A percentile compares a stretch with the other conserved stretches of the same genome.
Evolutionary conservation across 371 early-diverging fungal species (phyloP).

Genomic region (Hamiltosporidium tvaerminnensis): DNA sequence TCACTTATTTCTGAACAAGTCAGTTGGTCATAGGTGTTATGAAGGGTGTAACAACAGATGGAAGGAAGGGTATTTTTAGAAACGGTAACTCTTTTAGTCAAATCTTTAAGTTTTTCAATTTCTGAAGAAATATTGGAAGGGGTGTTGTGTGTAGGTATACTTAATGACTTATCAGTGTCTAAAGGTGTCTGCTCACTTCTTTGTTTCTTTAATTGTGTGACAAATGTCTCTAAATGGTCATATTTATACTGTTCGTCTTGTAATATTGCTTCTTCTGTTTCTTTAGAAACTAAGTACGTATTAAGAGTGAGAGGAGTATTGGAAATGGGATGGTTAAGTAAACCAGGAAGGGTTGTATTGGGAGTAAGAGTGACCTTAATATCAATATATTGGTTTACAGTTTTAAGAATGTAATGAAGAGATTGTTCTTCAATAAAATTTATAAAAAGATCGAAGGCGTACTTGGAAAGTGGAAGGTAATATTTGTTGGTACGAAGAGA

Average conservation of each 20-base stretch:
- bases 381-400: conserved; percentile 77
- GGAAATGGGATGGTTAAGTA: conserved; percentile 24
- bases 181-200: conserved; percentile 38
- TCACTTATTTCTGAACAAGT: conserved; percentile 46
- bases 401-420: conserved; percentile 64
- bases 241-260: conserved; percentile 62
- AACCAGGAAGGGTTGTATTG: background rate
- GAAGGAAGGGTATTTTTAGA: conserved; percentile 66
- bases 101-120: conserved; percentile 61
- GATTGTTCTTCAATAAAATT: conserved; percentile 76
- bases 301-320: conserved; percentile 28
- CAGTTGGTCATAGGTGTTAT: conserved; percentile 67
- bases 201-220: conserved; percentile 55
- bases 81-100: conserved; percentile 62
- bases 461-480: conserved; percentile 65
- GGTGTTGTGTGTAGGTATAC: conserved; percentile 5
- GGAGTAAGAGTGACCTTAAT: conserved; percentile 58
- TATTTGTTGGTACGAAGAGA: conserved; percentile 70
- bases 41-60: conserved; percentile 83
- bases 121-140: conserved; percentile 45
- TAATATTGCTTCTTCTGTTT: conserved; percentile 55
- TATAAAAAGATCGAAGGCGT: conserved; percentile 74
- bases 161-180: conserved; percentile 11
- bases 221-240: conserved; percentile 64
- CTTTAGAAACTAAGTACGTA: conserved; percentile 42